Conservation (phyloP, 148 eudicot species). For the Beta vulgaris region DNA sequence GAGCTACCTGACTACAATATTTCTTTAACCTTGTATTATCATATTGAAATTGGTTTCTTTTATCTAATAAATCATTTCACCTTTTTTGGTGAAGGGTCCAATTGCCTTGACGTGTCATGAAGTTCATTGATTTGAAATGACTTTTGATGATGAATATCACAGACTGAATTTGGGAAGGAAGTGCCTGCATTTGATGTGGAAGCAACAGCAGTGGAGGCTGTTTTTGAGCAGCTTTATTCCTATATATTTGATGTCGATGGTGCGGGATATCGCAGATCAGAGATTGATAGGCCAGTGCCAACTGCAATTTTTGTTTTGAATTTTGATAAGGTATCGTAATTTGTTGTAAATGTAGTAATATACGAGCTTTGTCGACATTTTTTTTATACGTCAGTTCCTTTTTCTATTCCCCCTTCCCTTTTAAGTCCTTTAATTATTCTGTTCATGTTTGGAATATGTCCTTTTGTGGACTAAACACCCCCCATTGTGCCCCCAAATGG, state of each 20-base stretch:
- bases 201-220: conserved; percentile 83
- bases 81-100: too few species aligned
- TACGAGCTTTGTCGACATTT: neutral
- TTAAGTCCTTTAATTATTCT: too few species aligned
- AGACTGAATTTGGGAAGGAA: conserved; percentile 94
- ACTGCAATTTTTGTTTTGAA: conserved; percentile 84
- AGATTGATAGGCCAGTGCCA: conserved; percentile 75
- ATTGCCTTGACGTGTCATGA: neutral
- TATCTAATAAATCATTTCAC: too few species aligned
- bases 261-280: conserved; percentile 45
- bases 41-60: too few species aligned
- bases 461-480: too few species aligned
- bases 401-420: too few species aligned
- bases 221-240: conserved; percentile 77
- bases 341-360: neutral
- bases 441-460: too few species aligned
- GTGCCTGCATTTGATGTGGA: conserved; percentile 94
- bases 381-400: too few species aligned
- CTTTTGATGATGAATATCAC: conserved; percentile 25
- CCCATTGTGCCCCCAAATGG: too few species aligned
- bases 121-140: neutral
- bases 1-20: neutral
- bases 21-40: too few species aligned
- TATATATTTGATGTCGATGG: conserved; percentile 73
- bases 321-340: conserved; percentile 76